Evolutionary conservation across 805 yeast genomes (phyloP).

Genomic region (Lipomyces sp.): DNA sequence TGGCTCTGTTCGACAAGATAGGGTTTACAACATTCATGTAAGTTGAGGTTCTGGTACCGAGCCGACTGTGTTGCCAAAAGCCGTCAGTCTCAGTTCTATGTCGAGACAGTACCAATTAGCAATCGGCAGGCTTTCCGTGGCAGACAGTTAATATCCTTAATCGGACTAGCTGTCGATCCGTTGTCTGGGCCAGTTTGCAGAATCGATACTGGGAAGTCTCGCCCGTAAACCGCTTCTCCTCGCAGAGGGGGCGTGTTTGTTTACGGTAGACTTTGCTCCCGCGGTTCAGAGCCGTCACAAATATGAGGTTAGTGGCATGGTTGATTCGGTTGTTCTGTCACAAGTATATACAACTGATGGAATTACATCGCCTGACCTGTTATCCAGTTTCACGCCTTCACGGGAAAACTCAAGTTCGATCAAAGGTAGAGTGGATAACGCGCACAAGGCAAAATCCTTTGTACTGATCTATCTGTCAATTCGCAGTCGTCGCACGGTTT

Average conservation of each 20-base stretch:
- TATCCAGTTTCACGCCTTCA: slow-evolving; percentile 12
- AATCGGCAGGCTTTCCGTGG: not conserved
- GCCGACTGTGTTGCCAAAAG: not conserved
- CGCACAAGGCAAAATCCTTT: not conserved
- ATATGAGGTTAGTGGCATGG: slow-evolving; percentile 1
- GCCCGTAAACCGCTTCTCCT: not conserved
- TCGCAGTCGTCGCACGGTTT: slow-evolving; percentile 71
- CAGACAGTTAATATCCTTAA: too few species aligned
- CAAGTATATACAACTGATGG: not conserved
- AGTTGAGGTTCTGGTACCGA: not conserved
- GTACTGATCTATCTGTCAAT: not conserved
- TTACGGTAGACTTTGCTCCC: not conserved
- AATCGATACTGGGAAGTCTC: not conserved
- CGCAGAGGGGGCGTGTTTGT: not conserved
- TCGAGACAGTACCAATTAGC: not conserved
- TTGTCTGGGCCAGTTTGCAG: not conserved
- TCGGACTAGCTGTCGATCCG: not conserved
- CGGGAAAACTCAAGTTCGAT: slow-evolving; percentile 31
- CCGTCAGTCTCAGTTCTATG: too few species aligned
- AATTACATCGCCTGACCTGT: not conserved
- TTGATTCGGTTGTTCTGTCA: not conserved
- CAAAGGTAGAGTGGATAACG: slow-evolving; percentile 22
- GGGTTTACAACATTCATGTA: not conserved
- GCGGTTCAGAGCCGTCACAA: not conserved
- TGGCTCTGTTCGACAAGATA: too few species aligned